Conservation (phyloP, 495 filamentous ascomycete genomes). For the Aspergillus steynii region DNA sequence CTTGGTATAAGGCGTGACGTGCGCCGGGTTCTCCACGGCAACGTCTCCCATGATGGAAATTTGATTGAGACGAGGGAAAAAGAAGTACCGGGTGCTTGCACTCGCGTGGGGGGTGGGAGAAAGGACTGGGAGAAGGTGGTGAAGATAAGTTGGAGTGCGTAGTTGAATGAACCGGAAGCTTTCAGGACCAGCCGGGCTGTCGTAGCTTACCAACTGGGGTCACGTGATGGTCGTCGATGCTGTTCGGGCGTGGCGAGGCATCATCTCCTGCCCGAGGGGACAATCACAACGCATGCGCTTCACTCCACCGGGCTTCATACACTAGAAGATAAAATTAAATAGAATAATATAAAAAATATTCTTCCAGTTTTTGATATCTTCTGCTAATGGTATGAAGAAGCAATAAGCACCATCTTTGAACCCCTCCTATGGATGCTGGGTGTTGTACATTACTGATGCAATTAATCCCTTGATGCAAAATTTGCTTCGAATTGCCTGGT, state of each 20-base stretch:
- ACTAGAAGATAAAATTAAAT: too few relatives aligned
- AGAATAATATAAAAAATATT: too few relatives aligned
- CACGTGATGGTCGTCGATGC: conserved; percentile 18
- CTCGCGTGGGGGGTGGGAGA: conserved; percentile 1
- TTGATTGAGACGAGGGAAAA: conserved; percentile 3
- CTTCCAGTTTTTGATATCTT: background rate
- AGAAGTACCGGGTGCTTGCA: conserved; percentile 1
- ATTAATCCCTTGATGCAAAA: background rate
- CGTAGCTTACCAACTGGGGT: conserved; percentile 18
- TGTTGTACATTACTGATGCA: background rate
- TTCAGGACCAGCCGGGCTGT: conserved; percentile 10
- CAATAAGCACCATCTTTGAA: background rate
- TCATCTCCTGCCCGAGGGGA: background rate
- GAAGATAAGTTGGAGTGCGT: conserved; percentile 13
- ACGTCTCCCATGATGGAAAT: conserved; percentile 71
- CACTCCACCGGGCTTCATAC: too few relatives aligned
- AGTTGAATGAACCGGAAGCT: conserved; percentile 12
- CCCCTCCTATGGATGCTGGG: background rate
- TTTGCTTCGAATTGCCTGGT: background rate
- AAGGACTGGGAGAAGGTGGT: background rate
- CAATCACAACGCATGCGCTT: too few relatives aligned
- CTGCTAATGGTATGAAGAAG: background rate
- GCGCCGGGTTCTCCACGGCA: conserved; percentile 75
- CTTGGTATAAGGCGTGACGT: conserved; percentile 74
- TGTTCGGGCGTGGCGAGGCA: background rate